Evolutionary conservation across 352 stramenopile species (phyloP), one percentile per base, ranked within the genome.

Genomic region (Phytophthora palmivora): DNA sequence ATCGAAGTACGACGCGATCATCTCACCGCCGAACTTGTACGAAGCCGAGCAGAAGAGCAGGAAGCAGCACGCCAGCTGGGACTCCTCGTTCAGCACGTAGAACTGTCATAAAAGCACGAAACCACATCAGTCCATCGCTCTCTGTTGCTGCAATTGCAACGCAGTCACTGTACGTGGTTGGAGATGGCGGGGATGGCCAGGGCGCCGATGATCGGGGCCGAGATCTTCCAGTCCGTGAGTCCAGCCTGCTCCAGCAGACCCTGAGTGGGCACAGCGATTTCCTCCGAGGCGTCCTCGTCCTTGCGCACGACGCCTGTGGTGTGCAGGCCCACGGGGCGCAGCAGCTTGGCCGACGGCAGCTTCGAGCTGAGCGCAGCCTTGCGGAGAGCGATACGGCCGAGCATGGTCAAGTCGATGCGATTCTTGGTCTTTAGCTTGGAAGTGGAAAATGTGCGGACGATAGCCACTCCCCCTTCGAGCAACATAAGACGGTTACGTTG

Each of bases 61-160:
- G 67, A 95, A 95, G 74, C 86, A 95, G 70, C 78, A 90, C 18
- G 78, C 84, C 42, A 95, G 67, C 71, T 95, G 86, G 49, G 86
- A 87, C 70, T 95, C 86, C 55, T 92, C 86, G 76, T 92, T 92
- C 55, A 95, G 68, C 63, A 92, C 84, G 74, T 95, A 95, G 30
- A 88, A 82, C 82, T 91, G 63, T 14, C 2, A 51, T n/a, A 45
- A 43, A 45, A 16, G 39, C 21, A 54, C 12, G 11, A 50, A 38
- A 33, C 39, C 6, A 34, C 3, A 16, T 22, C 21, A 43, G 21
- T 56, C 24, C 8, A 6, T 26, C 34, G 34, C n/a, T 48, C 6
- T 26, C 39, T 36, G 28, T 24, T 33, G 39, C 11, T 12, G 24
- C 6, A 48, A 11, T 58, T 21, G 22, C 12, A 50, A 19, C 6